Conservation (phyloP, 352 stramenopile genomes). For the Pythium phragmitis region DNA sequence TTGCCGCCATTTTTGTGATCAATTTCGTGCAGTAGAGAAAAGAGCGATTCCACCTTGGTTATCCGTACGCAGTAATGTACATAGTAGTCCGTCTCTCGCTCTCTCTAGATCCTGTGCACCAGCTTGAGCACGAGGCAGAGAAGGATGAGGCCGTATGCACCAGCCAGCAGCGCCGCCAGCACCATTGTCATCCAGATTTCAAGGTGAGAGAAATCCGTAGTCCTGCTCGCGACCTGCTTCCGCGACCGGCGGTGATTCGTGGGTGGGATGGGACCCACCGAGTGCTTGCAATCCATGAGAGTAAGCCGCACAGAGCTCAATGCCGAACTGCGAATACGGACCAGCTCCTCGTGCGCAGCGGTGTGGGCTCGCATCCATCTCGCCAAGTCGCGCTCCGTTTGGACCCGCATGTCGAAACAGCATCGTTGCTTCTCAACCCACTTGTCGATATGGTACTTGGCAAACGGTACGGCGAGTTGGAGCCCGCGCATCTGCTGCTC, state of each 20-base stretch:
- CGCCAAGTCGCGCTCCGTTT: slow-evolving; percentile 3
- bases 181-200: slow-evolving; percentile 1
- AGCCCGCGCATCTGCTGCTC: too few species aligned
- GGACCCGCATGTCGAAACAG: not conserved
- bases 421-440: not conserved
- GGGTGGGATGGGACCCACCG: not conserved
- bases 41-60: not conserved
- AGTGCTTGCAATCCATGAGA: not conserved
- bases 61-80: not conserved
- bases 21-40: slow-evolving; percentile 15
- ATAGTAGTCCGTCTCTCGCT: not conserved
- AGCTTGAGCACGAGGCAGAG: slow-evolving; percentile 7
- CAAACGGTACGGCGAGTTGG: not conserved
- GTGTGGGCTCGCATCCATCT: not conserved
- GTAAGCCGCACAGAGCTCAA: not conserved
- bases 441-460: not conserved
- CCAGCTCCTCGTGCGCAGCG: not conserved
- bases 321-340: not conserved
- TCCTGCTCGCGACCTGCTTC: not conserved
- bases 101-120: not conserved
- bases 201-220: not conserved
- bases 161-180: not conserved
- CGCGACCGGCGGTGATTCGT: not conserved
- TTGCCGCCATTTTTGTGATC: slow-evolving; percentile 20
- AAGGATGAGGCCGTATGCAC: slow-evolving; percentile 4